Conservation (phyloP, 1,139 yeast genomes). For the Hansenula anomala region DNA sequence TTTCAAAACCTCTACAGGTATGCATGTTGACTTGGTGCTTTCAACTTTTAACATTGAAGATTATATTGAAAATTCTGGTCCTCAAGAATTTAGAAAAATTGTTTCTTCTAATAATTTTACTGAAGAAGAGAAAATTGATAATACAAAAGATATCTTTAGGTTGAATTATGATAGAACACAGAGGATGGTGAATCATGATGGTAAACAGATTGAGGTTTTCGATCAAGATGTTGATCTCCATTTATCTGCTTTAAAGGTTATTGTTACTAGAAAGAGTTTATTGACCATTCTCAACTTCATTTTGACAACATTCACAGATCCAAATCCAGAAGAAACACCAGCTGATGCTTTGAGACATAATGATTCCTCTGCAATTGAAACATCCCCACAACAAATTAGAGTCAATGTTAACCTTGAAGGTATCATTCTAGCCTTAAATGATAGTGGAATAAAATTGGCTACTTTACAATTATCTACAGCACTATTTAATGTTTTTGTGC, state of each 20-base stretch:
- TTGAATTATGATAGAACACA: constrained; percentile 55
- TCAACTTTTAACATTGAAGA: constrained; percentile 70
- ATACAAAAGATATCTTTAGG: constrained; percentile 49
- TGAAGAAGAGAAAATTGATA: constrained; percentile 26
- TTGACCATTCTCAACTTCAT: constrained; percentile 77
- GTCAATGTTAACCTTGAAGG: constrained; percentile 69
- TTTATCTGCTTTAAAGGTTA: constrained; percentile 75
- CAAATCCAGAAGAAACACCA: constrained; percentile 62
- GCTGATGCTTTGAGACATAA: constrained; percentile 68
- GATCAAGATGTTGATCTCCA: constrained; percentile 76
- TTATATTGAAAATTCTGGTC: constrained; percentile 59
- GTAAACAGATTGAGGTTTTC: constrained; percentile 58
- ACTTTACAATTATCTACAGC: constrained; percentile 77
- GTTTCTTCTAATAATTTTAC: constrained; percentile 59
- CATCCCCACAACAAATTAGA: constrained; percentile 69
- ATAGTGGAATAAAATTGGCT: constrained; percentile 78
- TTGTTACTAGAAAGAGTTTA: constrained; percentile 72
- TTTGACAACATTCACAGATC: constrained; percentile 83
- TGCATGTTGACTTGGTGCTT: constrained; percentile 63
- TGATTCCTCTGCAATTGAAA: constrained; percentile 44
- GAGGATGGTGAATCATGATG: constrained; percentile 56
- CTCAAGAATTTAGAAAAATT: constrained; percentile 62
- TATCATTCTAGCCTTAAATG: constrained; percentile 71
- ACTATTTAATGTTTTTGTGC: constrained; percentile 53
- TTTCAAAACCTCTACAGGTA: constrained; percentile 51